Evolutionary conservation across 768 basidiomycete species (phyloP).

Genomic region (Multifurca ochricompacta): DNA sequence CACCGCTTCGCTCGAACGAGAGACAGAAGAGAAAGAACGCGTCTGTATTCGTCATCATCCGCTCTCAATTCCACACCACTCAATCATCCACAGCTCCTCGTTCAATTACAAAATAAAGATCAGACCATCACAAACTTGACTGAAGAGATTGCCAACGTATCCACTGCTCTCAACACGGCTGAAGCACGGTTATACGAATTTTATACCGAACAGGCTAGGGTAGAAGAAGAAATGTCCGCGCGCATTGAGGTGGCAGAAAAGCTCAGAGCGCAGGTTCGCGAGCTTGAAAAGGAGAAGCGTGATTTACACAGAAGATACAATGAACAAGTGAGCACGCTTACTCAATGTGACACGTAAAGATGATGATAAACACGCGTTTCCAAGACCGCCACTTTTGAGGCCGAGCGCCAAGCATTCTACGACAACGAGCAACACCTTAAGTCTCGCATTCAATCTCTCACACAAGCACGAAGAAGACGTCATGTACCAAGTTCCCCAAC

Average conservation of each 20-base stretch:
- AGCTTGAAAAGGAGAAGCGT: conserved; percentile 83
- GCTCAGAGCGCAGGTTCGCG: conserved; percentile 69
- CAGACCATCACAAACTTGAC: conserved; percentile 53
- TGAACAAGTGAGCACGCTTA: conserved; percentile 56
- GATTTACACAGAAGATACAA: conserved; percentile 78
- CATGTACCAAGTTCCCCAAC: conserved; percentile 28
- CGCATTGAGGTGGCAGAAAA: conserved; percentile 81
- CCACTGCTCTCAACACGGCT: conserved; percentile 56
- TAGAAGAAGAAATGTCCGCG: conserved; percentile 74
- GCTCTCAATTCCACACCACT: conserved; percentile 6
- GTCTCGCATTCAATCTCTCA: conserved; percentile 77
- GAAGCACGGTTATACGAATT: conserved; percentile 72
- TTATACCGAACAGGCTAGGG: conserved; percentile 73
- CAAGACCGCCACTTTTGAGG: conserved; percentile 82
- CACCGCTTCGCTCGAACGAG: conserved; percentile 57
- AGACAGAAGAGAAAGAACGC: conserved; percentile 78
- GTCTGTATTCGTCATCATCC: conserved; percentile 32
- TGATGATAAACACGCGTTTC: not conserved
- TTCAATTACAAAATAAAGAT: conserved; percentile 74
- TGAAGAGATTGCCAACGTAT: conserved; percentile 56
- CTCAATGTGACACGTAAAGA: conserved; percentile 12
- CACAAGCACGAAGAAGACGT: conserved; percentile 50
- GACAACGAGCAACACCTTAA: conserved; percentile 93
- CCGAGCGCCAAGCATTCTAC: conserved; percentile 86
- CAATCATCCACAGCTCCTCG: conserved; percentile 46